These are phyloP conservation scores for Syzygium malaccense DNA, from an alignment of 441 rosid genomes.

Conservation along the genomic window DNA sequence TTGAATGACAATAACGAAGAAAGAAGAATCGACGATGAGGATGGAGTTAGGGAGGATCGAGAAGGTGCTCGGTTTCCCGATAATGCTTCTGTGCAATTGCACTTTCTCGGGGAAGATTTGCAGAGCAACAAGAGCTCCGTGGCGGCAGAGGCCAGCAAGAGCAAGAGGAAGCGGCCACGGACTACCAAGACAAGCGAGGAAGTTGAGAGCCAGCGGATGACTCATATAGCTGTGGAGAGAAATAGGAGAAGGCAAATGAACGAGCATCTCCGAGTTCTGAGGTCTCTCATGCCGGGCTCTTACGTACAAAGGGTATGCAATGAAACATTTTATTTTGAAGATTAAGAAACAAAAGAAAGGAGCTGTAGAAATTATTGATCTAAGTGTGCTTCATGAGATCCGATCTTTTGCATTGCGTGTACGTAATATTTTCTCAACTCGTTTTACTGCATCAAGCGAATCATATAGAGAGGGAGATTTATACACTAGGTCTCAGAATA, in stretches of 20 bases:
- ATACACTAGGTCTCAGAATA: neutral
- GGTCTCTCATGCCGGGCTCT: slow-evolving; percentile 93
- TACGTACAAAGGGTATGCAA: slow-evolving; percentile 72
- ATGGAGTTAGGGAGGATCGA: slow-evolving; percentile 28
- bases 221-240: slow-evolving; percentile 89
- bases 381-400: neutral
- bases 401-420: neutral
- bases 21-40: slow-evolving; percentile 15
- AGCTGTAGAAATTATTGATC: neutral
- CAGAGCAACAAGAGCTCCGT: slow-evolving; percentile 15
- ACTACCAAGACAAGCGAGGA: slow-evolving; percentile 77
- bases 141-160: slow-evolving; percentile 28
- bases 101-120: slow-evolving; percentile 25
- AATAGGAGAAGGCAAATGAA: slow-evolving; percentile 92
- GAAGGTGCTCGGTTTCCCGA: slow-evolving; percentile 40
- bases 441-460: neutral
- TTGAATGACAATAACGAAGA: slow-evolving; percentile 32
- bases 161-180: slow-evolving; percentile 74
- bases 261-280: slow-evolving; percentile 76
- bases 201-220: slow-evolving; percentile 89
- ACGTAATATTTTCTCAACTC: neutral
- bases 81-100: slow-evolving; percentile 44
- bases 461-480: neutral
- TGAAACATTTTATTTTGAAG: neutral
- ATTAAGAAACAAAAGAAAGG: neutral